These are phyloP conservation scores for Elaeis guineensis DNA, from an alignment of 176 grass and related monocot species.

Conservation along the genomic window DNA sequence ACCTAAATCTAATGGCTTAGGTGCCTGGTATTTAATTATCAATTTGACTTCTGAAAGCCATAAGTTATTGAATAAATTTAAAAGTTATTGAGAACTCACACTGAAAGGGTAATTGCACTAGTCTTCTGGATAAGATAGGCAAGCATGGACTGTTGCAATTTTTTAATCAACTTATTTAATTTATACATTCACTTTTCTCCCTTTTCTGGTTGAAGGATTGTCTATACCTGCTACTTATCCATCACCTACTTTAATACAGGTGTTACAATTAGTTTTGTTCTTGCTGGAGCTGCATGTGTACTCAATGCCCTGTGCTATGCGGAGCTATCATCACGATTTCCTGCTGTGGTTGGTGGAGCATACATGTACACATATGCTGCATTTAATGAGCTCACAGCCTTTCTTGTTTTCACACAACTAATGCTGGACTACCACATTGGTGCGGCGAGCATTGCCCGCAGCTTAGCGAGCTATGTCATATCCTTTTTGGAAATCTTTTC, in stretches of 20 bases:
- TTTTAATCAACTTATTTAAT: background rate
- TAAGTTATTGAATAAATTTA: no score
- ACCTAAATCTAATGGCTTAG: no score
- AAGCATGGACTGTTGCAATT: no score
- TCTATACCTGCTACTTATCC: background rate
- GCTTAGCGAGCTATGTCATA: slow-evolving; percentile 80
- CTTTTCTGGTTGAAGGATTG: background rate
- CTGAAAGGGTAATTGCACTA: no score
- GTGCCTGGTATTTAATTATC: no score
- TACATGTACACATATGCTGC: slow-evolving; percentile 87
- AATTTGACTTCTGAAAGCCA: no score
- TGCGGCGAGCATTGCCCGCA: slow-evolving; percentile 83
- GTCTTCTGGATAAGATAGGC: no score
- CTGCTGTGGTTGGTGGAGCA: slow-evolving; percentile 87
- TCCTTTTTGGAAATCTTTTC: slow-evolving; percentile 83
- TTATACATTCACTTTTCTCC: background rate
- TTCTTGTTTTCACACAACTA: slow-evolving; percentile 85
- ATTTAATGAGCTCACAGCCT: slow-evolving; percentile 91
- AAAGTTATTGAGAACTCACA: no score
- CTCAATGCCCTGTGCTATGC: slow-evolving; percentile 93
- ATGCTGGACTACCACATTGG: slow-evolving; percentile 96
- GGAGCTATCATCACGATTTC: slow-evolving; percentile 82
- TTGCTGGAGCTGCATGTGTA: slow-evolving; percentile 74
- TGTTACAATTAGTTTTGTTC: slow-evolving; percentile 81
- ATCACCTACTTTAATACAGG: slow-evolving; percentile 37